Conservation (phyloP, 495 filamentous ascomycete species). For the Symbiotaphrina buchneri region DNA sequence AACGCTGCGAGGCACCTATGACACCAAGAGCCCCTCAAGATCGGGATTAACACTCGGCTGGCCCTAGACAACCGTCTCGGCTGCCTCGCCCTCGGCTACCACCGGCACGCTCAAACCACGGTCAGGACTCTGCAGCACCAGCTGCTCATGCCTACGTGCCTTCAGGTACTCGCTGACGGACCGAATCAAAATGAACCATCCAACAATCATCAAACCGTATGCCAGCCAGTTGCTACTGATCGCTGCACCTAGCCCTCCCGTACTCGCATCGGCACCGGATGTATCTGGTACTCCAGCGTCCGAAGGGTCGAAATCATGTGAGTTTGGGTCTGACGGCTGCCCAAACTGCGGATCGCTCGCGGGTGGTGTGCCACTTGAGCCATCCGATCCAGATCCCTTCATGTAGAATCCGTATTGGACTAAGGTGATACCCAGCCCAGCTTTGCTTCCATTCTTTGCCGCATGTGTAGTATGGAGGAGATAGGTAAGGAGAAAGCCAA, state of each 20-base stretch:
- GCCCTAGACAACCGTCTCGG: conserved; percentile 67
- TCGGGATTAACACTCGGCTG: too few species aligned
- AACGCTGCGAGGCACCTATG: too few species aligned
- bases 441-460: conserved; percentile 88
- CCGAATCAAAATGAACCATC: conserved; percentile 91
- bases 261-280: conserved; percentile 13
- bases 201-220: conserved; percentile 91
- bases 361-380: conserved; percentile 18
- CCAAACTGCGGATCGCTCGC: conserved; percentile 27
- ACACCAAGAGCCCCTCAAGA: too few species aligned
- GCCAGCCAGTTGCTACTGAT: conserved; percentile 66
- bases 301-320: conserved; percentile 67
- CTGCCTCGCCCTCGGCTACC: conserved; percentile 67
- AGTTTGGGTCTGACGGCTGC: conserved; percentile 65
- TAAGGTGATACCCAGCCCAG: conserved; percentile 86
- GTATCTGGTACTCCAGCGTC: conserved; percentile 23
- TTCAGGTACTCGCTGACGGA: conserved; percentile 73
- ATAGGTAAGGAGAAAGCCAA: conserved; percentile 94
- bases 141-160: conserved; percentile 71
- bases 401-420: conserved; percentile 93
- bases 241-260: conserved; percentile 10
- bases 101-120: conserved; percentile 68
- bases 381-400: conserved; percentile 31
- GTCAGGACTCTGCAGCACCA: conserved; percentile 86
- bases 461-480: conserved; percentile 95